Conservation (phyloP, 352 stramenopile species). For the Globisporangium carolinianum region DNA sequence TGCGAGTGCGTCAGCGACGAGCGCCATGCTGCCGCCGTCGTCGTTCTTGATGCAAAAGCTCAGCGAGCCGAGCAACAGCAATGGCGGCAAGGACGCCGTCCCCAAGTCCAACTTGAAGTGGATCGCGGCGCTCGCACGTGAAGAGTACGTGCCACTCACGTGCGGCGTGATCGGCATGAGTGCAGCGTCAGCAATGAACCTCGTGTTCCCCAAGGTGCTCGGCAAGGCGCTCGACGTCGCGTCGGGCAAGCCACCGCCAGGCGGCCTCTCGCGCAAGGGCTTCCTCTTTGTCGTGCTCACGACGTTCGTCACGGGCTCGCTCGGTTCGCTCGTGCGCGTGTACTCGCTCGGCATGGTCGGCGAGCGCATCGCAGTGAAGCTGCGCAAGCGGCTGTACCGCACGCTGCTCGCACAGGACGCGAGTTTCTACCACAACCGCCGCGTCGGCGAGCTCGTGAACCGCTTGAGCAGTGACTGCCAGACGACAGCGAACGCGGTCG, state of each 20-base stretch:
- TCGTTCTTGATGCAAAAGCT: conserved; percentile 70
- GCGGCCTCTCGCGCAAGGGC: conserved; percentile 68
- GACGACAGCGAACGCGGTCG: conserved; percentile 83
- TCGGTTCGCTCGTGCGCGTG: conserved; percentile 83
- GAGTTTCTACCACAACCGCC: conserved; percentile 75
- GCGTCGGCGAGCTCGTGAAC: conserved; percentile 82
- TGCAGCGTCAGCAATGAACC: conserved; percentile 81
- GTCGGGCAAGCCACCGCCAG: conserved; percentile 63
- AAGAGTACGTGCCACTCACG: conserved; percentile 61
- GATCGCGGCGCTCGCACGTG: conserved; percentile 58
- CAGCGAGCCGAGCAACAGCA: conserved; percentile 23
- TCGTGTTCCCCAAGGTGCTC: conserved; percentile 87
- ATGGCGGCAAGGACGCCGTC: conserved; percentile 5
- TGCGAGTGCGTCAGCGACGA: background rate
- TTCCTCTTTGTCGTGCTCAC: conserved; percentile 83
- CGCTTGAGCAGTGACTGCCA: conserved; percentile 85
- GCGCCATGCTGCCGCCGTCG: conserved; percentile 46
- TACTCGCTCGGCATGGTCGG: conserved; percentile 88
- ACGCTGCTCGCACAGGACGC: conserved; percentile 78
- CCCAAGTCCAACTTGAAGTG: conserved; percentile 46
- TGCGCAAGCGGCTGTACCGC: conserved; percentile 70
- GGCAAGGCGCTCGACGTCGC: conserved; percentile 84
- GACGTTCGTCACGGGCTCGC: conserved; percentile 77
- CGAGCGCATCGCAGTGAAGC: conserved; percentile 74
- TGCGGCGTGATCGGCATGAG: conserved; percentile 75